Base-by-base conservation (phyloP, 2,329 filamentous ascomycete genomes). In the Talaromyces atroroseus region DNA sequence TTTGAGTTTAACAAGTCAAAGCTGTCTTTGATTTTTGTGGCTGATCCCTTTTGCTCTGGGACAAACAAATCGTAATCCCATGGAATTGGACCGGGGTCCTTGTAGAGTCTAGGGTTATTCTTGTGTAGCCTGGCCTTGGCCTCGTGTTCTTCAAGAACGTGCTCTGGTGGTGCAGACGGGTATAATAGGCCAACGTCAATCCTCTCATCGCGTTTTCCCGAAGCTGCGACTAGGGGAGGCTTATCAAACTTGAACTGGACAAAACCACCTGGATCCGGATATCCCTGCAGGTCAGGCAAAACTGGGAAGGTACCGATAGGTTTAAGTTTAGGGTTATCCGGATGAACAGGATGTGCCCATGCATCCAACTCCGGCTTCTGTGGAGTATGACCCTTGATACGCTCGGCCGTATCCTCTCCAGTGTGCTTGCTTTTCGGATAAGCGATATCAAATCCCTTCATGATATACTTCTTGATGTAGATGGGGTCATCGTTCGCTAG, bases 401-500 rank as follows among this genome's bases (percentile, higher is more conserved):
- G 78, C 38, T 75, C 76, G 2, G 72, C 68, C 20, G 76, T 79
- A 64, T 85, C 82, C 40, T 79, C 78, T n/a, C 81, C 81, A 38
- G 68, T 77, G 69, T 83, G 81, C 54, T 79, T 80, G 65, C 83
- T 83, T 52, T 78, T 68, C 1, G 84, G 84, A 64, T 86, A 83
- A 12, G 83, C 83, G 55, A 86, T 75, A 66, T 86, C 82, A 67
- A 86, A 87, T 56, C 82, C 82, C 65, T 86, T 86, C 58, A 81
- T 71, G 50, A 85, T 80, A 60, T 82, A 78, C 60, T 82, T 78
- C 62, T 83, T 78, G 64, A 86, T 80, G 63, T 84, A 80, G 56
- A 79, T 74, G 0, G 82, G 83, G 63, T 86, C 82, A 59, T 86
- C 82, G 60, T 72, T 73, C 8, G 65, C 73, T 38, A 63, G 62